Evolutionary conservation across 2,329 filamentous ascomycete genomes (phyloP).

Genomic region (Chaetothyriales sp.): DNA sequence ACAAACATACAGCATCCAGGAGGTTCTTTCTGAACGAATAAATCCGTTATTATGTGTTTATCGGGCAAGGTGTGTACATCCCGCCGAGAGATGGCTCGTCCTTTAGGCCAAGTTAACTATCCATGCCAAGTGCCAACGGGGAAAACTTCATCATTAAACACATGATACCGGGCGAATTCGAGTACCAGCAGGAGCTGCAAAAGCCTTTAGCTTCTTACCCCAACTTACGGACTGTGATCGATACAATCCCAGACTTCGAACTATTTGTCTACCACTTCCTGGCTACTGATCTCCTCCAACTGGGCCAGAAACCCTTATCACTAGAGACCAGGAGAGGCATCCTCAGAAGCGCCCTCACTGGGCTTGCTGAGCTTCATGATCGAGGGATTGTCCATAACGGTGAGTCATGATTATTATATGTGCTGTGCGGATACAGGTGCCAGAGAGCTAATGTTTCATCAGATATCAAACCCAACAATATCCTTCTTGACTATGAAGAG

Average conservation of each 20-base stretch:
- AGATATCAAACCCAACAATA: constrained; percentile 24
- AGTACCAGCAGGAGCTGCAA: constrained; percentile 6
- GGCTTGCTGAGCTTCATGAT: constrained; percentile 20
- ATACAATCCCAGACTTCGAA: constrained; percentile 30
- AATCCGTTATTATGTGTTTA: neutral
- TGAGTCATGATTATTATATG: no score
- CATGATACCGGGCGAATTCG: constrained; percentile 14
- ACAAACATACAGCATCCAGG: neutral
- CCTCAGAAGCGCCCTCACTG: constrained; percentile 27
- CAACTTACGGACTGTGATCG: constrained; percentile 25
- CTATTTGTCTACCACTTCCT: constrained; percentile 34
- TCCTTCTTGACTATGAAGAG: constrained; percentile 19
- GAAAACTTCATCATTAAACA: constrained; percentile 18
- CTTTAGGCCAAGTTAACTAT: no score
- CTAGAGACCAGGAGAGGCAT: constrained; percentile 26
- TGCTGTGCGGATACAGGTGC: no score
- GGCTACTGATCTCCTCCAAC: constrained; percentile 28
- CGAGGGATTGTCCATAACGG: constrained; percentile 20
- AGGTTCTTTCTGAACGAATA: neutral
- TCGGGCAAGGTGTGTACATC: no score
- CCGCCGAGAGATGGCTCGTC: no score
- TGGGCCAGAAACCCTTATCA: constrained; percentile 27
- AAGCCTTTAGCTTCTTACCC: constrained; percentile 14
- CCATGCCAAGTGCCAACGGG: constrained; percentile 1
- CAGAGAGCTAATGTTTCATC: neutral